A percentile compares a stretch with the other conserved stretches of the same genome.
These are phyloP conservation scores for Talaromyces sp. DNA, from an alignment of 2,329 filamentous ascomycete genomes.

Conservation along the genomic window DNA sequence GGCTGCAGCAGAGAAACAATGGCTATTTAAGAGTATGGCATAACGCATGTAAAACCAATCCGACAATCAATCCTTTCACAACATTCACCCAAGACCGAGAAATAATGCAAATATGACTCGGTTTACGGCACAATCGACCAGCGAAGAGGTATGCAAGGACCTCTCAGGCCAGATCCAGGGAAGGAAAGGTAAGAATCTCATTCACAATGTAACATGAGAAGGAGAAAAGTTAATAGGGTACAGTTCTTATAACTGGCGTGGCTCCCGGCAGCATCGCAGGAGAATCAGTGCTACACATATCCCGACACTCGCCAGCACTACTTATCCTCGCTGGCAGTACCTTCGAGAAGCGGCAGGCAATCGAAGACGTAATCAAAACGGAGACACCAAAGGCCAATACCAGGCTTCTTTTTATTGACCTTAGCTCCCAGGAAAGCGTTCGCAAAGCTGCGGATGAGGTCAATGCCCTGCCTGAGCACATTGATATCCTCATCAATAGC, in stretches of 20 bases:
- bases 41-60: not conserved
- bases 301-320: not conserved
- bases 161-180: not conserved
- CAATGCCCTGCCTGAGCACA: conserved; percentile 14
- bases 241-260: conserved; percentile 1
- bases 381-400: not conserved
- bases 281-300: not conserved
- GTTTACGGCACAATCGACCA: not conserved
- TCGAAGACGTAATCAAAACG: not conserved
- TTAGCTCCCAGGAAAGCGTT: not conserved
- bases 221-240: not conserved
- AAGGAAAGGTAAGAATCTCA: not conserved
- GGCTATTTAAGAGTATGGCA: not conserved
- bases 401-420: not conserved
- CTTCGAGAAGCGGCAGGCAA: not conserved
- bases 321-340: conserved; percentile 2
- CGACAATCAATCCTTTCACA: not conserved
- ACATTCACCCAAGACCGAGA: not conserved
- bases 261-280: not conserved
- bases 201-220: not conserved
- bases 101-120: not conserved
- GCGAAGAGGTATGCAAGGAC: not conserved
- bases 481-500: conserved; percentile 28
- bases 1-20: not conserved
- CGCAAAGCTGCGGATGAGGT: not conserved